Base-by-base conservation (phyloP, 345 rosid genomes). In the Ricinus communis region DNA sequence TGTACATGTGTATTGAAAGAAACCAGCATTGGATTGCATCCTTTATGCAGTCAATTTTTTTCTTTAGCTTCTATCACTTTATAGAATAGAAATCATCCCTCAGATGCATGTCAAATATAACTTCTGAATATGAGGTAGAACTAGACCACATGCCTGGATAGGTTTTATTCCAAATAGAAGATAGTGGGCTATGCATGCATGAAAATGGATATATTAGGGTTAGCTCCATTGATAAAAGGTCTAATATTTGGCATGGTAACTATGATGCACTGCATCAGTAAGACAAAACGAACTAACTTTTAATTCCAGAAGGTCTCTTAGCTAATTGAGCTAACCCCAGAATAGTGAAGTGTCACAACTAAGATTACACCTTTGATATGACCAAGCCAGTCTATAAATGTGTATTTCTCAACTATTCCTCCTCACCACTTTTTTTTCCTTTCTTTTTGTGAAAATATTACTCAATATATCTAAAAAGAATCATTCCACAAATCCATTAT, bases 381-480 rank as follows among this genome's bases (percentile, higher is more conserved):
- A 13, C 58, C 4, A 53, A 50, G 14, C 8, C 47, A 53, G 30
- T 53, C 1, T 53, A 53, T 22, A 8, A 1, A 53, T 53, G 21
- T 53, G 27, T 53, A 8, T 52, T 21, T 53, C 25, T 53, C 9
- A 13, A 43, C 4, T 33, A 6, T 6, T n/a, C 54, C 22, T 8
- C 0, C 28, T 22, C 57, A 4, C 25, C 24, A 36, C 38, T 7
- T 24, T 43, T 43, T 52, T n/a, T n/a, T n/a, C n/a, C n/a, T n/a
- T 13, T 71, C n/a, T 28, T 49, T 52, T 45, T 7, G 6, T 21
- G 21, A 67, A 33, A 49, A 59, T 24, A 30, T 33, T 18, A 46
- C 22, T 41, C n/a, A 5, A 46, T 73, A 38, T 60, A 50, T 74
- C 27, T 51, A 54, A 5, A 65, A 57, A 47, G 52, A 62, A 71